Evolutionary conservation across 495 filamentous ascomycete species (phyloP), one percentile per base, ranked within the genome.

Genomic region (Penicillium fimorum): DNA sequence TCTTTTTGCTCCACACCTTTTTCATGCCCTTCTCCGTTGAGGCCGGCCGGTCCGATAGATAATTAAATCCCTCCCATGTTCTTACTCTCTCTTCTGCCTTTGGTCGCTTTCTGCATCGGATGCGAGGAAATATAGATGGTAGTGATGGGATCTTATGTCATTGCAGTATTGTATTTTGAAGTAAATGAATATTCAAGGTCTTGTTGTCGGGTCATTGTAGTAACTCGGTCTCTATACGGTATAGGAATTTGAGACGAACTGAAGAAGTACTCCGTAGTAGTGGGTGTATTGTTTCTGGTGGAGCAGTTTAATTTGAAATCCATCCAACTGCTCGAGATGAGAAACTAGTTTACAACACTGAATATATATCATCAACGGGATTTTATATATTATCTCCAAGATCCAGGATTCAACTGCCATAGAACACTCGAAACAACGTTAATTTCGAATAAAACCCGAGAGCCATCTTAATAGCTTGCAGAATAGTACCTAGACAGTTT

Each of bases 21-120:
- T 58, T 45, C 55, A 45, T 50, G 25, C 25, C 22, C 35, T 60
- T 66, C 59, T 60, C 57, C 55, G 42, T 64, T 67, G 58, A 67
- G 66, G 61, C 64, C 66, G 63, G 66, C 66, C 66, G 60, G 66
- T 69, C 63, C 66, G 64, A 69, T 69, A 69, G 66, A 69, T 69
- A 69, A 69, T 67, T 55, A 60, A 67, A 59, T 60, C 33, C 51
- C 43, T 49, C 38, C 38, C 29, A 24, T 57, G 29, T 45, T 45
- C 15, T 46, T 57, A 24, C 20, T 47, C 15, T 30, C 35, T 29
- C 25, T 47, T 47, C 4, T 47, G 29, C 45, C 17, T 43, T 54
- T 53, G 15, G 37, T 27, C n/a, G 33, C 48, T 11, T 38, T 50
- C 9, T 51, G 49, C 49, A 51, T 51, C 35, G 49, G 22, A 30